A percentile compares a stretch with the other conserved stretches of the same genome.
phyloP scores from a whole-genome alignment of 2,329 filamentous ascomycete genomes.

The Penicillium decumbens region DNA sequence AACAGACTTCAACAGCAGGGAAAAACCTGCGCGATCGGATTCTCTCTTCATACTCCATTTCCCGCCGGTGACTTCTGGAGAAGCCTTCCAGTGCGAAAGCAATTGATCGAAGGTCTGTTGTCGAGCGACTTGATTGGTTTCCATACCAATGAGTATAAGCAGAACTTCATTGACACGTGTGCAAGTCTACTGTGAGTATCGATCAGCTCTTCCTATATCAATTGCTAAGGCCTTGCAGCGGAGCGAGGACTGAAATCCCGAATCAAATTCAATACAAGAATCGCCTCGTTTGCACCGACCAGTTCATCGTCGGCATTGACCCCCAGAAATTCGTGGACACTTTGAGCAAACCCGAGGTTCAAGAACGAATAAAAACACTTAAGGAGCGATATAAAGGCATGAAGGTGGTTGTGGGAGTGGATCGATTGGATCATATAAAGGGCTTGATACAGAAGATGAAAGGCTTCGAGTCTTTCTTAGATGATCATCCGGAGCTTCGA shows the following conservation, averaged over 20 bases:
- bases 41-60: slow-evolving; percentile 93
- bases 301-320: slow-evolving; percentile 92
- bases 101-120: slow-evolving; percentile 73
- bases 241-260: slow-evolving; percentile 59
- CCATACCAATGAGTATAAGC: slow-evolving; percentile 93
- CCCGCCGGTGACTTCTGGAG: slow-evolving; percentile 90
- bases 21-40: slow-evolving; percentile 86
- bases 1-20: slow-evolving; percentile 63
- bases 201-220: too few relatives aligned
- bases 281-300: slow-evolving; percentile 76
- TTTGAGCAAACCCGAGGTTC: slow-evolving; percentile 69
- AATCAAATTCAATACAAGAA: slow-evolving; percentile 83
- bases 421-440: slow-evolving; percentile 95
- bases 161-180: slow-evolving; percentile 87
- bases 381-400: slow-evolving; percentile 81
- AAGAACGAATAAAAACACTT: slow-evolving; percentile 72
- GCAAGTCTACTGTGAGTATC: slow-evolving; percentile 67
- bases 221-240: slow-evolving; percentile 21
- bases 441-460: slow-evolving; percentile 92
- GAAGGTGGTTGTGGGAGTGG: slow-evolving; percentile 88
- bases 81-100: slow-evolving; percentile 80
- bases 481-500: slow-evolving; percentile 87
- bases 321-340: slow-evolving; percentile 88
- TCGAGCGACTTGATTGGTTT: slow-evolving; percentile 92
- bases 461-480: slow-evolving; percentile 85